Conservation (phyloP, 75 land plant genomes). For the Picea glauca region DNA sequence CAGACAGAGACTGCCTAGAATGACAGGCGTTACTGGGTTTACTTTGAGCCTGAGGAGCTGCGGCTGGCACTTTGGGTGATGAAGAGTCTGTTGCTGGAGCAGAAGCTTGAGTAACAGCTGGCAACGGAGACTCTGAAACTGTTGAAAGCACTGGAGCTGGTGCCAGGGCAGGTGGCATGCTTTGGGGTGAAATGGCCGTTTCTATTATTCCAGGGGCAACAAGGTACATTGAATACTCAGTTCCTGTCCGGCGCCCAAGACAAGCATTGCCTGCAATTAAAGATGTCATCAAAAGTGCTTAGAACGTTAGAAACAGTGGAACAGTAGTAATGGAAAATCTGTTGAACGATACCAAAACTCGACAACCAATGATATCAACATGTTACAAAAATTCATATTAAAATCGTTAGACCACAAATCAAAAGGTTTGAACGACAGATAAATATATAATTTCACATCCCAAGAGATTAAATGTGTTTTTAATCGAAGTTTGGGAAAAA, state of each 20-base stretch:
- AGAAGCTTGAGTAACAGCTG: neutral
- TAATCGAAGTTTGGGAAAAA: no score
- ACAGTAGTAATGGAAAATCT: neutral
- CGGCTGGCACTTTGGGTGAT: neutral
- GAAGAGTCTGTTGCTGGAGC: no score
- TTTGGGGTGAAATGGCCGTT: no score
- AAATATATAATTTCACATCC: no score
- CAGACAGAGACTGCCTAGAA: conserved; percentile 1
- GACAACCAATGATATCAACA: no score
- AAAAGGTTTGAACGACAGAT: no score
- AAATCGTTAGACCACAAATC: no score
- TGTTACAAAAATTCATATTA: no score
- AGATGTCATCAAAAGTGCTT: neutral
- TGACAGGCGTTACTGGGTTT: neutral
- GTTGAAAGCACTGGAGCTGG: neutral
- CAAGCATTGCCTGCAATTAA: conserved; percentile 6
- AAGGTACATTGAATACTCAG: neutral
- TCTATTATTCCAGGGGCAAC: neutral
- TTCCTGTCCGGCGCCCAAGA: neutral
- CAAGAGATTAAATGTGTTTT: no score
- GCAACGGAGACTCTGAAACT: neutral
- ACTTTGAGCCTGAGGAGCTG: neutral
- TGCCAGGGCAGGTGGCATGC: neutral
- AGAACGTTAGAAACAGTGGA: no score
- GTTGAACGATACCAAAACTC: no score